Conservation (phyloP, 1,284 basidiomycete genomes). For the Boletus mariae region DNA sequence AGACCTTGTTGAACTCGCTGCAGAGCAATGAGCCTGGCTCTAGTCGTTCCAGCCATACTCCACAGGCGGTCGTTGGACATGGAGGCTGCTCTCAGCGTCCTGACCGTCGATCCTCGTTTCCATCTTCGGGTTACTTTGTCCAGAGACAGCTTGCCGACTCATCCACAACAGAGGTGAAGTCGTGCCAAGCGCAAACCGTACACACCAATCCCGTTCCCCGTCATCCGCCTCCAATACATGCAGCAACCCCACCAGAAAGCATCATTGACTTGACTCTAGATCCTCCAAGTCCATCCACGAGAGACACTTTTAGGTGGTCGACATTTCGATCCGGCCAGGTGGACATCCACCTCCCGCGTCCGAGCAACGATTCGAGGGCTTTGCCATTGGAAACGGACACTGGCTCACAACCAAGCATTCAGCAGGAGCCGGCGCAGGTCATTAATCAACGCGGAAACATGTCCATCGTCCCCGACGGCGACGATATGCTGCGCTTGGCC, state of each 20-base stretch:
- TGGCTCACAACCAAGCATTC: not conserved
- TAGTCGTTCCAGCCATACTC: slow-evolving; percentile 1
- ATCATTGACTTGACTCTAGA: slow-evolving; percentile 13
- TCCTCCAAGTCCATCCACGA: not conserved
- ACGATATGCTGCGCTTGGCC: not conserved
- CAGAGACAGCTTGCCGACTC: not conserved
- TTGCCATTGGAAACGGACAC: not conserved
- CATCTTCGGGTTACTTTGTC: not conserved
- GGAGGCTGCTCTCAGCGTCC: not conserved
- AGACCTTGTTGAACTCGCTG: slow-evolving; percentile 7
- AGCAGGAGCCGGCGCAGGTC: not conserved
- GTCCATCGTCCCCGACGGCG: not conserved
- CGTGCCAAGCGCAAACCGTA: not conserved
- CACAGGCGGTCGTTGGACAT: not conserved
- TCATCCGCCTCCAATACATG: not conserved
- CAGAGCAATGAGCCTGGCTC: slow-evolving; percentile 13
- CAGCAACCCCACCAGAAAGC: not conserved
- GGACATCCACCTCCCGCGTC: slow-evolving; percentile 8
- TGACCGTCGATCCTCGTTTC: not conserved
- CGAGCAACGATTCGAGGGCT: not conserved
- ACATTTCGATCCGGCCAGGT: slow-evolving; percentile 25
- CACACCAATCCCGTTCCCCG: not conserved
- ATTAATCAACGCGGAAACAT: not conserved
- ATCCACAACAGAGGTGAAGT: not conserved
- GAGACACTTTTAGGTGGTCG: slow-evolving; percentile 17